A percentile compares a stretch with the other conserved stretches of the same genome.
These are phyloP conservation scores for Calamus simplicifolius DNA, from an alignment of 176 grass and related monocot species.

Conservation along the genomic window DNA sequence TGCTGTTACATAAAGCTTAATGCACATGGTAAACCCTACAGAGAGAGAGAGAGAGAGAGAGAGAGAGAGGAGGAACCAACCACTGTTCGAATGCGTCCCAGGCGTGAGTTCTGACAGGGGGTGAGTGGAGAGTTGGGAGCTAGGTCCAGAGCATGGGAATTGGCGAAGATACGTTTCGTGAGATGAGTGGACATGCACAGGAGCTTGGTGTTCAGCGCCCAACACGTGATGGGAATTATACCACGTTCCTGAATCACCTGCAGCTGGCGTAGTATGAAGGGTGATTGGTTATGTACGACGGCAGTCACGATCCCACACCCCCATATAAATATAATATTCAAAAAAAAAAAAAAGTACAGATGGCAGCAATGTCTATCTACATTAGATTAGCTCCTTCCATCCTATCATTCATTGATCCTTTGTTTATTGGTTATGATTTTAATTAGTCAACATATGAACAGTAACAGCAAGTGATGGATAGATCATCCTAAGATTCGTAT, in stretches of 20 bases:
- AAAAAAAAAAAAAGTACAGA: slow-evolving; percentile 20
- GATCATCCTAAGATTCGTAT: slow-evolving; percentile 98
- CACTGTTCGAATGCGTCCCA: no score
- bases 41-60: no score
- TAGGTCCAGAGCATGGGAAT: no score
- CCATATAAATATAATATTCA: neutral
- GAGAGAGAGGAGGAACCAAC: no score
- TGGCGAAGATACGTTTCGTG: no score
- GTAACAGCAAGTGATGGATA: slow-evolving; percentile 36
- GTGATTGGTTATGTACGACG: slow-evolving; percentile 21
- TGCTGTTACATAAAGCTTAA: no score
- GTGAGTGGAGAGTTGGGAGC: no score
- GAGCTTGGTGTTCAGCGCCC: no score
- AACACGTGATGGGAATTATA: neutral
- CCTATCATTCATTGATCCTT: neutral
- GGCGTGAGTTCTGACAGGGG: no score
- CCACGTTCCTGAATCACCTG: neutral
- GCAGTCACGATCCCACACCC: slow-evolving; percentile 24
- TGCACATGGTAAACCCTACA: no score
- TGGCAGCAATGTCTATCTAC: neutral
- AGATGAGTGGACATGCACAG: no score
- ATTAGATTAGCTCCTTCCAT: no score
- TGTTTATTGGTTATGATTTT: slow-evolving; percentile 28
- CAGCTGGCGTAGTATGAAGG: neutral
- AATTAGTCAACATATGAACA: slow-evolving; percentile 67